These are phyloP conservation scores for Claviceps pazoutovae DNA, from an alignment of 2,329 filamentous ascomycete genomes.

Conservation along the genomic window DNA sequence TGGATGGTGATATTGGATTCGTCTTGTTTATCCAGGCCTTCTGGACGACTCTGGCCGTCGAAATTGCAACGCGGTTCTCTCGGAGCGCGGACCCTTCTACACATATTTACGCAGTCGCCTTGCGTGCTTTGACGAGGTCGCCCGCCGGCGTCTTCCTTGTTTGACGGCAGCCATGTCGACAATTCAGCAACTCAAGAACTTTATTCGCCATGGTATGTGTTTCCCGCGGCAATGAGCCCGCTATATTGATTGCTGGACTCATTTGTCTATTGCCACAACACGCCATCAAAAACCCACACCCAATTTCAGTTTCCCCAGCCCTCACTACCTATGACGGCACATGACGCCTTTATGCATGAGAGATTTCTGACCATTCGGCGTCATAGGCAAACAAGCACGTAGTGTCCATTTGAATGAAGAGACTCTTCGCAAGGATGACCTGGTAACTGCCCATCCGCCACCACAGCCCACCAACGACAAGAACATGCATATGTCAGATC, in stretches of 20 bases:
- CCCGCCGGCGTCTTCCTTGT: constrained; percentile 7
- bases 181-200: constrained; percentile 95
- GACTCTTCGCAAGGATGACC: constrained; percentile 37
- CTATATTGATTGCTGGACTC: background rate
- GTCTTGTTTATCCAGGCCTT: background rate
- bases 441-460: constrained; percentile 32
- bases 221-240: background rate
- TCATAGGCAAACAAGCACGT: constrained; percentile 72
- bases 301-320: background rate
- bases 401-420: constrained; percentile 40
- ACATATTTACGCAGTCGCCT: background rate
- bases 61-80: background rate
- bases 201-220: constrained; percentile 70
- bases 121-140: constrained; percentile 5
- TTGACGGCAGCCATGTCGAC: constrained; percentile 38
- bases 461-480: constrained; percentile 39
- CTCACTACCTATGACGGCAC: constrained; percentile 5
- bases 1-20: background rate
- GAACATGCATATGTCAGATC: constrained; percentile 37
- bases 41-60: background rate
- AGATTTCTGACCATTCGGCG: background rate
- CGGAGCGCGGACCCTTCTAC: background rate
- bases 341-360: background rate
- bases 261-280: background rate
- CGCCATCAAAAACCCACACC: background rate